Evolutionary conservation across 768 basidiomycete genomes (phyloP).

Genomic region (Clavaria fumosa): DNA sequence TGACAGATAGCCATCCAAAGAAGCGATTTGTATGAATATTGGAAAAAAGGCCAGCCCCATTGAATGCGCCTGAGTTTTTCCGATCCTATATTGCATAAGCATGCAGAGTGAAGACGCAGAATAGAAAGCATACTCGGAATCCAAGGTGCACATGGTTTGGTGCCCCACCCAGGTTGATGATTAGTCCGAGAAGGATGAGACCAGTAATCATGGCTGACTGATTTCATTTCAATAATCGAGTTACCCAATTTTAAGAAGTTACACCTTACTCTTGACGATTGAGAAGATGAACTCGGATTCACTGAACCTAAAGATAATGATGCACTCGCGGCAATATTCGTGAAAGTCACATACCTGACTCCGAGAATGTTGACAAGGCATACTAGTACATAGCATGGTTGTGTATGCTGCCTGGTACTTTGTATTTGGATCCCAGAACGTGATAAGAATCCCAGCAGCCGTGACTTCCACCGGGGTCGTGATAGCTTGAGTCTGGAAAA

Average conservation of each 20-base stretch:
- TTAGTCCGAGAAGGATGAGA: conserved; percentile 45
- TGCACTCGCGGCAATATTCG: conserved; percentile 24
- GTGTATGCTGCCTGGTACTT: conserved; percentile 41
- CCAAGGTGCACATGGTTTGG: conserved; percentile 51
- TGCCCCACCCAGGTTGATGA: conserved; percentile 68
- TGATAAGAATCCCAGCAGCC: conserved; percentile 51
- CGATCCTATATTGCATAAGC: conserved; percentile 30
- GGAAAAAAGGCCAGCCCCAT: conserved; percentile 26
- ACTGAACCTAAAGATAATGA: conserved; percentile 22
- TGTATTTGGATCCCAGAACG: conserved; percentile 54
- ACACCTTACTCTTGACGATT: conserved; percentile 39
- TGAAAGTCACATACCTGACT: conserved; percentile 29
- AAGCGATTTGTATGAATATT: conserved; percentile 32
- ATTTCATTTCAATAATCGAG: background rate
- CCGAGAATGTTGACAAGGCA: conserved; percentile 55
- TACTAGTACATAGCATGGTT: conserved; percentile 38
- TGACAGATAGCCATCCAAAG: conserved; percentile 27
- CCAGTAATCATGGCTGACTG: conserved; percentile 44
- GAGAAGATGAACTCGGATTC: conserved; percentile 54
- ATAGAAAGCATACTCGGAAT: conserved; percentile 34
- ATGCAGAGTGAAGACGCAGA: background rate
- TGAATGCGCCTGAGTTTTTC: conserved; percentile 54
- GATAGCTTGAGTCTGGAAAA: conserved; percentile 21
- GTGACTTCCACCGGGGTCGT: conserved; percentile 62
- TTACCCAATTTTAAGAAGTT: background rate